phyloP scores from a whole-genome alignment of 495 filamentous ascomycete species.

The Parmelia sp. region DNA sequence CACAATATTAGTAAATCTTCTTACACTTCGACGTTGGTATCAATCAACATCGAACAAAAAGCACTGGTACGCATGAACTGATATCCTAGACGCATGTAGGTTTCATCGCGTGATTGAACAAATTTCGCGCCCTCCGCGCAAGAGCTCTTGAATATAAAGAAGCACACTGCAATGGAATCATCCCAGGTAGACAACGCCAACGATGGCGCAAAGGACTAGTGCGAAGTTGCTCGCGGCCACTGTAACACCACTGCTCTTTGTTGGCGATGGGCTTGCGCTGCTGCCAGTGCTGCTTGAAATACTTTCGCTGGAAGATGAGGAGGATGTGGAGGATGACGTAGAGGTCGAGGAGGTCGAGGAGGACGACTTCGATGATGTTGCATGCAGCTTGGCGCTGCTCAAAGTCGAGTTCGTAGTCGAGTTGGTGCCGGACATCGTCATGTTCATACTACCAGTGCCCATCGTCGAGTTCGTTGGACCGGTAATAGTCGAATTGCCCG shows the following conservation, averaged over 20 bases:
- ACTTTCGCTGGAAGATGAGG: background rate
- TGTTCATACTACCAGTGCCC: background rate
- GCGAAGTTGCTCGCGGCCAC: constrained; percentile 18
- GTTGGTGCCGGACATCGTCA: constrained; percentile 4
- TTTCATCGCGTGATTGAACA: constrained; percentile 1
- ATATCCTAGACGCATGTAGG: constrained; percentile 1
- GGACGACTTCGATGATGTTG: constrained; percentile 3
- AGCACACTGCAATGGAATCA: background rate
- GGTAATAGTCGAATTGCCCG: constrained; percentile 17
- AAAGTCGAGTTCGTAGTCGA: constrained; percentile 4
- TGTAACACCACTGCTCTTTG: constrained; percentile 8
- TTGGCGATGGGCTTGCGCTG: constrained; percentile 11
- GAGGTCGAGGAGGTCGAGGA: constrained; percentile 9
- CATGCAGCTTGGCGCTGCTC: constrained; percentile 7
- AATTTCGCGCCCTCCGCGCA: background rate
- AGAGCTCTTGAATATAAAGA: background rate
- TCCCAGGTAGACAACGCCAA: constrained; percentile 21
- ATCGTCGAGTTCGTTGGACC: constrained; percentile 2
- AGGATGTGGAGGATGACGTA: constrained; percentile 7
- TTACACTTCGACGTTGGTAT: background rate
- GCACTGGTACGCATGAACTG: background rate
- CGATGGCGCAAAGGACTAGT: constrained; percentile 9
- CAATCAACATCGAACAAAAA: background rate
- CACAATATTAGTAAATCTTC: background rate
- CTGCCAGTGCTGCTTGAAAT: constrained; percentile 15